These are phyloP conservation scores for Solanum habrochaites DNA, from an alignment of 257 asterid species.

Conservation along the genomic window DNA sequence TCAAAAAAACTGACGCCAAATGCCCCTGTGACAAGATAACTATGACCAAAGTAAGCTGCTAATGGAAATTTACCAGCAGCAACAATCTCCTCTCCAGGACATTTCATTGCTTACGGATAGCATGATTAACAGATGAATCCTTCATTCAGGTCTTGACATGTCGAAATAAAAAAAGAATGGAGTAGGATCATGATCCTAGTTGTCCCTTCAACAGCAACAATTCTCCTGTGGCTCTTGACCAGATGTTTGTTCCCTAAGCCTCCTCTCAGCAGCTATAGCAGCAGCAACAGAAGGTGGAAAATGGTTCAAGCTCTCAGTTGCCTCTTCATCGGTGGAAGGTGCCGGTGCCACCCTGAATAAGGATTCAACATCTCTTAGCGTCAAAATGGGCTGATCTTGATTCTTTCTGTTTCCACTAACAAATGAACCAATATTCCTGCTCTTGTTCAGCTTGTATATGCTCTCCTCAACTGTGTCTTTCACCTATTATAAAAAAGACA, in stretches of 20 bases:
- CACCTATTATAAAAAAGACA: conserved; percentile 36
- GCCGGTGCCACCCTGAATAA: conserved; percentile 61
- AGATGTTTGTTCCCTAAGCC: conserved; percentile 30
- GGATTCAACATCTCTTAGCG: conserved; percentile 69
- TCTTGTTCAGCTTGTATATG: conserved; percentile 68
- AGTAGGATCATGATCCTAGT: neutral
- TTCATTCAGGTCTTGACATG: neutral
- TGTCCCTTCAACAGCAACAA: neutral
- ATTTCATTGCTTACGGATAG: neutral
- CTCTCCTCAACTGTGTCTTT: conserved; percentile 90
- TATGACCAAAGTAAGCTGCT: neutral
- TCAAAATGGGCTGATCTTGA: conserved; percentile 80
- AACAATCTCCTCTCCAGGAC: neutral
- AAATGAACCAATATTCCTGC: conserved; percentile 54
- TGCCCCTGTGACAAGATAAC: neutral
- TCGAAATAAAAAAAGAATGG: neutral
- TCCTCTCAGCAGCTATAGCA: conserved; percentile 83
- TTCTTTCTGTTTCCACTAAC: conserved; percentile 86
- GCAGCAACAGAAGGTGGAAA: conserved; percentile 91
- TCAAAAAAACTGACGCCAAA: neutral
- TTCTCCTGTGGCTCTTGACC: neutral
- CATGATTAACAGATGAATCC: neutral
- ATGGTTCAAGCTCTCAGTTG: conserved; percentile 45
- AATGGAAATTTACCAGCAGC: neutral
- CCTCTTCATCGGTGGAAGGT: conserved; percentile 21